Percentiles rank a stretch among this genome's conserved stretches.
Conservation (phyloP, 441 rosid genomes). For the Corymbia calophylla region DNA sequence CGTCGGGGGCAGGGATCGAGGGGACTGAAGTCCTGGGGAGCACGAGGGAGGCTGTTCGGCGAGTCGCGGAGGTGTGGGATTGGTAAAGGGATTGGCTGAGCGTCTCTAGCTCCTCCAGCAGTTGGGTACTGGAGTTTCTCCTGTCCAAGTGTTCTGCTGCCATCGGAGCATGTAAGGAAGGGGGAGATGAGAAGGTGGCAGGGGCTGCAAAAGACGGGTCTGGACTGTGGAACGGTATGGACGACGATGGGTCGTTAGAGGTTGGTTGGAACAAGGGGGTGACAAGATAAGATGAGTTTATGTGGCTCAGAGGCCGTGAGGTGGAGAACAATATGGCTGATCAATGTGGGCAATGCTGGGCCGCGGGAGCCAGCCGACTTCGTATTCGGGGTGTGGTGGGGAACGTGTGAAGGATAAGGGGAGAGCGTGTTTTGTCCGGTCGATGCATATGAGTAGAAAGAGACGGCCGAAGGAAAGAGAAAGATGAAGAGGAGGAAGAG, state of each 20-base stretch:
- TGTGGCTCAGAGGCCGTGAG: conserved; percentile 10
- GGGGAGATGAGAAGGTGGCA: background rate
- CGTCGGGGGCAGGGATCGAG: conserved; percentile 24
- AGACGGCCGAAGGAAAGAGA: background rate
- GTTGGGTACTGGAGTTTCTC: conserved; percentile 65
- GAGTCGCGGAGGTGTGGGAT: conserved; percentile 25
- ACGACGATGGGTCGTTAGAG: background rate
- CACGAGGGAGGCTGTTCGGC: conserved; percentile 25
- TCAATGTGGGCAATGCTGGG: conserved; percentile 6
- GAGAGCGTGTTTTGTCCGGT: conserved; percentile 7
- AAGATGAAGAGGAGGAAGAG: background rate
- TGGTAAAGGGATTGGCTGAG: conserved; percentile 79
- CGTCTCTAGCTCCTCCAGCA: conserved; percentile 74
- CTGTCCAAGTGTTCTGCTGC: conserved; percentile 36
- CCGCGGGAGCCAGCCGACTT: conserved; percentile 5
- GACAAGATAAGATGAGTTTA: conserved; percentile 2
- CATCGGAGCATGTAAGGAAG: conserved; percentile 5
- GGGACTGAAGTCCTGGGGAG: conserved; percentile 45
- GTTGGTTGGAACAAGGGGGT: background rate
- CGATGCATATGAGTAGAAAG: background rate
- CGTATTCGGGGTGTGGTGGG: background rate
- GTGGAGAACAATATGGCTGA: conserved; percentile 6
- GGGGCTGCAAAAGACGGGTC: background rate
- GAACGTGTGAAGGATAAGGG: conserved; percentile 31
- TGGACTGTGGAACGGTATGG: background rate